These are phyloP conservation scores for Podospora pseudopauciseta DNA, from an alignment of 495 filamentous ascomycete species.

Conservation along the genomic window DNA sequence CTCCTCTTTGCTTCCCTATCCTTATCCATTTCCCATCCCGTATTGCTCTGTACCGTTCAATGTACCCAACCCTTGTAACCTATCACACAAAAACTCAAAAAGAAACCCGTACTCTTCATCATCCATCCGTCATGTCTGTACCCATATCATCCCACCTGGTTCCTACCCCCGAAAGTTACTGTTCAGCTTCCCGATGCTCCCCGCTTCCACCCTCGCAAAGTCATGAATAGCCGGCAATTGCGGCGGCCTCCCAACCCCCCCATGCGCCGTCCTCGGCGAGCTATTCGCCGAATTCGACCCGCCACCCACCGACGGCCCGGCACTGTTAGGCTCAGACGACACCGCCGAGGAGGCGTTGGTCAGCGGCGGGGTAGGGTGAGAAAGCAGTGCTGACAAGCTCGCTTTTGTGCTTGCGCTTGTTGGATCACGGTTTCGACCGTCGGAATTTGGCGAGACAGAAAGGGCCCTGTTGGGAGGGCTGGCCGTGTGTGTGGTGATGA, in stretches of 20 bases:
- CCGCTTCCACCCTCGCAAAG: neutral
- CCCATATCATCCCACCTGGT: neutral
- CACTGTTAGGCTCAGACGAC: neutral
- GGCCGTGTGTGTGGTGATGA: conserved; percentile 22
- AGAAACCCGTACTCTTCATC: neutral
- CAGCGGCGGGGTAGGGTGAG: neutral
- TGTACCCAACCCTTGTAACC: neutral
- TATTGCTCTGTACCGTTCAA: neutral
- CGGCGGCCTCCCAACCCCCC: neutral
- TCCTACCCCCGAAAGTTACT: neutral
- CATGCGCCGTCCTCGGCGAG: conserved; percentile 3
- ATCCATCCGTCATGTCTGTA: neutral
- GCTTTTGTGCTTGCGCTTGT: conserved; percentile 32
- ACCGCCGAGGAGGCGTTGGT: neutral
- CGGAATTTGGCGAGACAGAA: conserved; percentile 34
- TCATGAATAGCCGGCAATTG: neutral
- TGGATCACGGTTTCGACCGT: conserved; percentile 10
- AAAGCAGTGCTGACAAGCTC: conserved; percentile 24
- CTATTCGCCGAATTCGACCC: neutral
- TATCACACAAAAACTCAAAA: neutral
- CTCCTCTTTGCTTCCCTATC: neutral
- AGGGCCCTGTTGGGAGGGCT: conserved; percentile 16
- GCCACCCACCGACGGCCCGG: neutral
- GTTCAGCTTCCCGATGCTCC: neutral
- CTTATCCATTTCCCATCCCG: neutral